Conservation (phyloP, 2,329 filamentous ascomycete species). For the Nemania sp. region DNA sequence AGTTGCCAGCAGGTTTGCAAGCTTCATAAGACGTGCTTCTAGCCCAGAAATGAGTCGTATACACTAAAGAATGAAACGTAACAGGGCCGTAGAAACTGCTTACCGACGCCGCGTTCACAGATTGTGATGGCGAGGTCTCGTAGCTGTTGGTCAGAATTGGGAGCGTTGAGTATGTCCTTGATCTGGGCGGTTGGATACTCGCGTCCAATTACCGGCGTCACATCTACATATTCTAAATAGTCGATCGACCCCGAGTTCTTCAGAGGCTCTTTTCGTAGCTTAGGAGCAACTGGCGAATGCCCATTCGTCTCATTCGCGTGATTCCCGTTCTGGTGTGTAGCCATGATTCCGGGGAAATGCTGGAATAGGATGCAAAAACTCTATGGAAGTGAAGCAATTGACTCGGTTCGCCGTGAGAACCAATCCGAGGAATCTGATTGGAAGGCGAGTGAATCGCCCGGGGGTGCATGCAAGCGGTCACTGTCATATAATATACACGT, state of each 20-base stretch:
- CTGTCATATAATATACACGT: conserved; percentile 5
- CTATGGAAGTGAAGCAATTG: background rate
- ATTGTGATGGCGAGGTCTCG: conserved; percentile 44
- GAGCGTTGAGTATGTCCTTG: conserved; percentile 39
- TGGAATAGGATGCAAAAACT: background rate
- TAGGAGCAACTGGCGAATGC: conserved; percentile 10
- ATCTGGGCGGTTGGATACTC: conserved; percentile 41
- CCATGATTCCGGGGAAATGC: background rate
- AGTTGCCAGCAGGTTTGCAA: background rate
- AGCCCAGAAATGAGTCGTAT: background rate
- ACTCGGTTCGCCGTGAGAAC: background rate
- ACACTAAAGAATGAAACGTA: background rate
- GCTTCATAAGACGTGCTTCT: background rate
- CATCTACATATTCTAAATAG: conserved; percentile 40
- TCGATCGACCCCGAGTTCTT: conserved; percentile 39
- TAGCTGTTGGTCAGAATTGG: conserved; percentile 40
- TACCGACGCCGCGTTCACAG: conserved; percentile 40
- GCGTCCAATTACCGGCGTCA: conserved; percentile 42
- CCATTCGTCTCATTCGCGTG: conserved; percentile 18
- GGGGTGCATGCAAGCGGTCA: background rate
- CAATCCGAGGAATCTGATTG: background rate
- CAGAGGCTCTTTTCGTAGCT: conserved; percentile 32
- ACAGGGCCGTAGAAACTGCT: background rate
- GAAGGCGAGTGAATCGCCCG: background rate
- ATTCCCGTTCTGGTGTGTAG: conserved; percentile 1